Evolutionary conservation across 2,329 filamentous ascomycete species (phyloP), one percentile per base, ranked within the genome.

Genomic region (Aureobasidium namibiae): DNA sequence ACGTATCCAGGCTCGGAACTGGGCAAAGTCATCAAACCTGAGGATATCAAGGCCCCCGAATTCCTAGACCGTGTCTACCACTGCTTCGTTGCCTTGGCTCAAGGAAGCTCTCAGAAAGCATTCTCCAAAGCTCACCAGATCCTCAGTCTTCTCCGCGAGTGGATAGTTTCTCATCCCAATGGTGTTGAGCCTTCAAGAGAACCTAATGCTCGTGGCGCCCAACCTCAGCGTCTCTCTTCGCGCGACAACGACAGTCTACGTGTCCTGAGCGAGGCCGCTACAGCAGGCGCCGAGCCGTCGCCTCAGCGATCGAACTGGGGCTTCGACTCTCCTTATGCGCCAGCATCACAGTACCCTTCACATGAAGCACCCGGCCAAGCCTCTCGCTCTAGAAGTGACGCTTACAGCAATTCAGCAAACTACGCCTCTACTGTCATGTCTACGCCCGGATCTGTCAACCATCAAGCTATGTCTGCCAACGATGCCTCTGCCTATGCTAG

Each of bases 101-200:
- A 68, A 24, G 73, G 75, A 58, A 66, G 68, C n/a, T 57, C 54
- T 26, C 68, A 73, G 54, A 72, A 71, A 16, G 76, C 76, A 3
- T 75, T 78, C 60, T 73, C 74, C 1, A 80, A 80, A 62, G 75
- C 78, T 48, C 70, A 76, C 60, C 73, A 73, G 44, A 78, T 80
- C 26, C 71, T 77, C 29, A 70, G 73, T 38, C 69, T 76, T 13
- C 67, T 79, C 4, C 70, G 73, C 38, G 75, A 77, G 50, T 77
- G 75, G 64, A 78, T 79, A 62, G 67, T 60, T 18, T 67, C 69
- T 61, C 70, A 73, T 61, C 70, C 72, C 56, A 67, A 69, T 46
- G 64, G 24, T 61, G 64, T 56, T 63, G 66, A 42, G 57, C 58
- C 24, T 31, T 56, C 16, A 60, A 57, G 48, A 16, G 59, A 60